Percentiles rank a stretch among this genome's conserved stretches.
These are phyloP conservation scores for Fusarium falciforme DNA, from an alignment of 2,329 filamentous ascomycete genomes.

Conservation along the genomic window DNA sequence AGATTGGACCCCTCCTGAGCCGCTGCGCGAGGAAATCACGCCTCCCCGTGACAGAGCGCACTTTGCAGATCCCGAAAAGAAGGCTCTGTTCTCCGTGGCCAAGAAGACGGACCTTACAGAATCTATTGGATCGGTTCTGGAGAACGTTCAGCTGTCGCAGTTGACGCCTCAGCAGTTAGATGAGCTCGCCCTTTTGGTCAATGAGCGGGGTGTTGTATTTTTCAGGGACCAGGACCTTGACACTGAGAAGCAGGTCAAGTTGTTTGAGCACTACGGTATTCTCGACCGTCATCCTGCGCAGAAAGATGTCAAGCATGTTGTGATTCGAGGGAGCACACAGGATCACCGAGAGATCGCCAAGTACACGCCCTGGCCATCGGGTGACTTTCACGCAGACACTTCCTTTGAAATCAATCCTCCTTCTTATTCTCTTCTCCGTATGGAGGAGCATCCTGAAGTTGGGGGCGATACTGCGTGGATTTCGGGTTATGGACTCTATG, in stretches of 20 bases:
- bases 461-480: conserved; percentile 62
- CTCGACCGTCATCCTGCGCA: conserved; percentile 61
- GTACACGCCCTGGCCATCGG: conserved; percentile 50
- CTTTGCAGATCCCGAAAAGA: conserved; percentile 59
- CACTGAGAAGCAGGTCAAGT: conserved; percentile 54
- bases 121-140: conserved; percentile 54
- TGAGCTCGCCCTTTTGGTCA: conserved; percentile 60
- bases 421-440: conserved; percentile 61
- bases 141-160: conserved; percentile 57
- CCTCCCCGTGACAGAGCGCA: conserved; percentile 47
- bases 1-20: conserved; percentile 21
- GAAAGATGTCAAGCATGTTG: conserved; percentile 51
- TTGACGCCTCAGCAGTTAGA: conserved; percentile 59
- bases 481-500: conserved; percentile 59
- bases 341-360: conserved; percentile 58
- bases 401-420: conserved; percentile 64
- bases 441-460: conserved; percentile 61
- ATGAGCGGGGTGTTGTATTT: conserved; percentile 60
- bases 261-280: conserved; percentile 61
- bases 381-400: conserved; percentile 62
- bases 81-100: conserved; percentile 53
- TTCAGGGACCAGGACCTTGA: conserved; percentile 59
- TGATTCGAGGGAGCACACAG: conserved; percentile 57
- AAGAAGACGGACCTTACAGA: conserved; percentile 56
- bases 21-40: conserved; percentile 4